Base-by-base conservation (phyloP, 1,139 yeast species). In the Debaryomyces singareniensis region DNA sequence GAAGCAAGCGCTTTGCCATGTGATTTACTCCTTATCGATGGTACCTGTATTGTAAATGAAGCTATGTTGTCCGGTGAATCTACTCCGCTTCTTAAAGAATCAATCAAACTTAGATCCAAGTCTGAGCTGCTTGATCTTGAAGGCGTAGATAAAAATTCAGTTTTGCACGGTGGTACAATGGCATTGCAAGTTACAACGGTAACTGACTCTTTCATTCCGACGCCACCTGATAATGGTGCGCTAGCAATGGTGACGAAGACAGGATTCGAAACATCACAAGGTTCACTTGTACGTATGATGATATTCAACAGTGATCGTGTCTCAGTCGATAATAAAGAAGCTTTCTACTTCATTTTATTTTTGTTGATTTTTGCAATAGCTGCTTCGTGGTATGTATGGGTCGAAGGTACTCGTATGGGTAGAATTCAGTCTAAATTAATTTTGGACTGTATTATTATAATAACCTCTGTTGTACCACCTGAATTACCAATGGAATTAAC, bases 21-120 rank as follows among this genome's bases (percentile, higher is more conserved):
- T 67, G 99, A 91, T 56, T 63, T 91, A 60, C 61, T 91, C 27
- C 68, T 91, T 32, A 59, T 86, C 31, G 89, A 81, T 46, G 97
- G 97, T 29, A 69, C 94, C 26, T 93, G 93, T 36, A 89, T 89
- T 53, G 94, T 89, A 28, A 89, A 89, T 51, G 98, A 89, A 64
- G 97, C 97, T 20, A 89, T 89, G 97, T 77, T 89, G 37, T 84
- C 96, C 4, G 99, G 99, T 54, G 99, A 91, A 63, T 85, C 96
- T 5, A 91, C 98, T 28, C 99, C 99, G 6, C 67, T 91, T 44
- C 75, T 93, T 51, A 91, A 91, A 54, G 99, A 91, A 59, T 83
- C 95, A 3, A 75, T 89, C 40, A 78, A 76, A 43, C 73, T 85
- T 44, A 84, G 98, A 58, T 95, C 95, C 16, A 59, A 67, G 16